Conservation (phyloP, 2,329 filamentous ascomycete genomes). For the Diaporthe sp. region DNA sequence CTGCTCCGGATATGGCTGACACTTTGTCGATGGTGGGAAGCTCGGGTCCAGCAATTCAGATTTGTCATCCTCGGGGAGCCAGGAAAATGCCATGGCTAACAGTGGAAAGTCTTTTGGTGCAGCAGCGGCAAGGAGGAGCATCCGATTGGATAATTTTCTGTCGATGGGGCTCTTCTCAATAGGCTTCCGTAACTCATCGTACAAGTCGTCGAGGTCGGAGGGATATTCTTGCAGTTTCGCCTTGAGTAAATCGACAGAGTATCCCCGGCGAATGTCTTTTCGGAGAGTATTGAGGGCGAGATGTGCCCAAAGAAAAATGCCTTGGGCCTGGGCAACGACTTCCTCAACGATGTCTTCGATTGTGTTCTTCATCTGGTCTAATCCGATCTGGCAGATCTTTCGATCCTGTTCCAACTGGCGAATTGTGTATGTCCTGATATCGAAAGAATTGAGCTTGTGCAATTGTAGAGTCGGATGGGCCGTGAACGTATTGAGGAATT, state of each 20-base stretch:
- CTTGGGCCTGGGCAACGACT: neutral
- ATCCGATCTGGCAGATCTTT: neutral
- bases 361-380: fast-evolving
- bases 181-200: neutral
- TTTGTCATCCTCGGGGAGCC: neutral
- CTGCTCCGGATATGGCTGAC: neutral
- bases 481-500: neutral
- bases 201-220: neutral
- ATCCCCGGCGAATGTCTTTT: neutral
- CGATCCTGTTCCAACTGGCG: neutral
- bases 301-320: neutral
- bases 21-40: neutral
- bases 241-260: neutral
- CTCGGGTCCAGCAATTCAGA: neutral
- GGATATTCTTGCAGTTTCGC: neutral
- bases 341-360: neutral
- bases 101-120: neutral
- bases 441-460: neutral
- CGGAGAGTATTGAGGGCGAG: neutral
- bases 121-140: neutral
- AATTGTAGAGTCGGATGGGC: neutral
- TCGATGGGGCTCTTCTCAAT: neutral
- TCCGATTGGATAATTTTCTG: neutral
- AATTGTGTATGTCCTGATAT: neutral
- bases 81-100: neutral